Percentiles rank a stretch among this genome's conserved stretches.
Conservation (phyloP, 768 basidiomycete genomes). For the Boletus tomentosulus region DNA sequence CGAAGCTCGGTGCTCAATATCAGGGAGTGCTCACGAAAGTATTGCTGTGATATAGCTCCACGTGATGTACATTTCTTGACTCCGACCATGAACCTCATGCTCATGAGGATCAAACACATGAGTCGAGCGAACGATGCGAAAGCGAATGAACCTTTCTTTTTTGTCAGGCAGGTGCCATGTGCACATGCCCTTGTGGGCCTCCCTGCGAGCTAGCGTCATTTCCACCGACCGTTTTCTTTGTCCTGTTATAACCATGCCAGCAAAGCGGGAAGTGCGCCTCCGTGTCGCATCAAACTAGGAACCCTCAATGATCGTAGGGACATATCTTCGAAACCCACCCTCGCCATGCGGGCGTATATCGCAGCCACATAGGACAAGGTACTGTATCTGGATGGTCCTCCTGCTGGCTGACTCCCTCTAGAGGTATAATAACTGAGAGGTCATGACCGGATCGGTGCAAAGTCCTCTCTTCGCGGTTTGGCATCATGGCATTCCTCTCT, state of each 20-base stretch:
- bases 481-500: slow-evolving; percentile 10
- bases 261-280: slow-evolving; percentile 1
- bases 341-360: slow-evolving; percentile 10
- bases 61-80: slow-evolving; percentile 10
- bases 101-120: slow-evolving; percentile 8
- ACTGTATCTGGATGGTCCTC: slow-evolving; percentile 10
- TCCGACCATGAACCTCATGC: neutral
- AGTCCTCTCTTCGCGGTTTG: neutral
- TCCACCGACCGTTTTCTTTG: neutral
- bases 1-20: slow-evolving; percentile 12
- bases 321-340: neutral
- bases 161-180: slow-evolving; percentile 15
- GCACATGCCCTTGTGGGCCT: slow-evolving; percentile 10
- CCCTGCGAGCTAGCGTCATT: neutral
- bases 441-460: neutral
- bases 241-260: slow-evolving; percentile 9
- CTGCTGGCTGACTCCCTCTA: neutral
- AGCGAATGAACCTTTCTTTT: neutral
- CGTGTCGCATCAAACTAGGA: slow-evolving; percentile 2
- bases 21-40: neutral
- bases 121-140: slow-evolving; percentile 2
- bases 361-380: neutral
- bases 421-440: slow-evolving; percentile 17
- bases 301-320: slow-evolving; percentile 3
- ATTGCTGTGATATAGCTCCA: slow-evolving; percentile 4